Evolutionary conservation across 2,329 filamentous ascomycete genomes (phyloP), one percentile per base, ranked within the genome.

Genomic region (Sarocladium oryzae): DNA sequence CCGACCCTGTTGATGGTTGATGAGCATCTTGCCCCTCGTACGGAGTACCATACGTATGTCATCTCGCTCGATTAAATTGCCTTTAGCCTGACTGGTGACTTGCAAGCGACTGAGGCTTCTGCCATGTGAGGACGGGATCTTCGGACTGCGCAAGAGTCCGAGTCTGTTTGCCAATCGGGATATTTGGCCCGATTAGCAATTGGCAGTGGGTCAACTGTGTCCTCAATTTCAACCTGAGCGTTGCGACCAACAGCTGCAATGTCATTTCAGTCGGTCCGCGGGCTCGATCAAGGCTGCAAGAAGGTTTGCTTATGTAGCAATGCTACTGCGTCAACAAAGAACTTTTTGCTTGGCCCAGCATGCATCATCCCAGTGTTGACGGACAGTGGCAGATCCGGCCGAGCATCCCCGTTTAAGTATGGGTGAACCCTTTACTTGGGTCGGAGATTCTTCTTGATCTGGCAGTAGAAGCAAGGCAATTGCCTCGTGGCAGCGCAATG

Each of bases 381-480:
- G 16, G 16, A 20, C 28, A 15, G 20, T 33, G 24, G 16, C 26
- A 48, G 26, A 32, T 32, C 28, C 43, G 43, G 43, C 43, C 28
- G 26, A 48, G 33, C 43, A 15, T 48, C 16, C 43, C 37, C 26
- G 8, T 48, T 48, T 33, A n/a, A 48, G 43, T 6, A 33, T 28
- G 26, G 43, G 26, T 23, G 43, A 48, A 48, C 43, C 43, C 21
- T 33, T 11, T 48, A n/a, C 43, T 48, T 48, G 43, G 43, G 43
- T 48, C 43, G 43, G 43, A 33, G 26, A 48, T 48, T 24, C 43
- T 48, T 48, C 43, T 48, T 33, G 43, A 48, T 48, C 43, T 32
- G 43, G 43, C 43, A 16, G 26, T 33, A 33, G 26, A 48, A 26
- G 28, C n/a, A 48, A 43, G 40, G 40, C 28, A 48, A 33, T 48